A percentile compares a stretch with the other conserved stretches of the same genome.
Evolutionary conservation across 352 stramenopile genomes (phyloP).

Genomic region (Phytophthora citricola): DNA sequence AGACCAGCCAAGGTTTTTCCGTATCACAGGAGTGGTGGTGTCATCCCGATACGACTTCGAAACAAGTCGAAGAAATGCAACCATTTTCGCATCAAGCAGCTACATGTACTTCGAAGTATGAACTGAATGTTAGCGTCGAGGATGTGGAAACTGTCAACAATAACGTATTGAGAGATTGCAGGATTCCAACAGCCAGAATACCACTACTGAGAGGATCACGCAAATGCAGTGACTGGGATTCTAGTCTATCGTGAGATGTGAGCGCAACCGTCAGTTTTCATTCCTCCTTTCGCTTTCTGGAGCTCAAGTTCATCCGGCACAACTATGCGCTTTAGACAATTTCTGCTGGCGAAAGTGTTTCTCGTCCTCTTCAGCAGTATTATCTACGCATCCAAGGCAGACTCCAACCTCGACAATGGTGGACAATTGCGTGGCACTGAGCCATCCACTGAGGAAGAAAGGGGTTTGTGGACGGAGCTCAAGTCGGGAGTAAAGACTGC

Average conservation of each 20-base stretch:
- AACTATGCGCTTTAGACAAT: not conserved
- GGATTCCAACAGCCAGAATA: not conserved
- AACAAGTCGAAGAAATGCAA: no score
- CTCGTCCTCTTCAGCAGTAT: not conserved
- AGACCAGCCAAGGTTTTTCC: no score
- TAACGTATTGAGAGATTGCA: no score
- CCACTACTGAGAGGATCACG: not conserved
- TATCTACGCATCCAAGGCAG: not conserved
- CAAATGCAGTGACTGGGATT: not conserved
- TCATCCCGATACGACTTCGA: no score
- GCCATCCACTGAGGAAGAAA: not conserved
- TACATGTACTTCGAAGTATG: no score
- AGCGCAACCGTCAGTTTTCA: not conserved
- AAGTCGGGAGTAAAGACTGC: not conserved
- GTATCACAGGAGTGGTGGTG: no score
- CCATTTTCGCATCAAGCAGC: no score
- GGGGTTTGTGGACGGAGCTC: not conserved
- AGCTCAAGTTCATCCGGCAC: not conserved
- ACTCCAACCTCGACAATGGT: not conserved
- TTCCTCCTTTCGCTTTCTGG: not conserved
- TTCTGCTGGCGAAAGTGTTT: not conserved
- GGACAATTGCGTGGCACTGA: not conserved
- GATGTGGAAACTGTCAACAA: no score
- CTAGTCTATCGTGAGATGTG: not conserved
- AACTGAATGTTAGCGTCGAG: no score